Evolutionary conservation across 2,329 filamentous ascomycete genomes (phyloP), one percentile per base, ranked within the genome.

Genomic region (Phoma sp.): DNA sequence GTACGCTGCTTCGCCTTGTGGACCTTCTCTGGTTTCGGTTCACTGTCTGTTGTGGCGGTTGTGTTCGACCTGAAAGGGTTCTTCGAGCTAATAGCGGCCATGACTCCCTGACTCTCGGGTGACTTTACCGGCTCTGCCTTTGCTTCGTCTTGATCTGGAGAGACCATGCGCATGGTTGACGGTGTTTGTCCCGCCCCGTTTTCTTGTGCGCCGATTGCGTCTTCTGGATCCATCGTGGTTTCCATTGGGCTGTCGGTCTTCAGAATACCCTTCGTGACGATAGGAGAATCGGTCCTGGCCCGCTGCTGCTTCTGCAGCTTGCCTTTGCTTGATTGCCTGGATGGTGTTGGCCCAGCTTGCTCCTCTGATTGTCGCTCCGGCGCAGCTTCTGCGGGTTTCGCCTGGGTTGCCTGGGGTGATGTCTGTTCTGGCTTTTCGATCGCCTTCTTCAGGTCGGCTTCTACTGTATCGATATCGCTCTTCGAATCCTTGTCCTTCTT

Each of bases 1-100:
- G 87, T 80, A 20, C 87, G 84, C 14, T 84, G 77, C 58, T 85
- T 87, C 1, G 86, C 82, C 60, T 82, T 81, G 52, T 81, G 84
- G 36, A 82, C 78, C 72, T 86, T 85, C 52, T 81, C 78, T 15
- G 82, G 83, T 65, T 82, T 84, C 2, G 78, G 65, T 32, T 85
- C 83, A 33, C 69, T 76, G 47, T 72, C 58, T 66, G 68, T 71
- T 73, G 61, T 55, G 68, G n/a, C n/a, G n/a, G n/a, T n/a, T n/a
- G 71, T 12, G 32, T 72, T 67, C 69, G 75, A 48, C 21, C 42
- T 59, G 42, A 65, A 64, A 12, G 60, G 60, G 79, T 69, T 69
- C 37, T 65, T 65, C 20, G 72, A 68, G 32, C 59, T 60, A 25
- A 67, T 56, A 42, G 62, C 61, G 33, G 60, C 65, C n/a, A 64